Evolutionary conservation across 768 basidiomycete species (phyloP), one percentile per base, ranked within the genome.

Genomic region (Macrolepiota dolichaula): DNA sequence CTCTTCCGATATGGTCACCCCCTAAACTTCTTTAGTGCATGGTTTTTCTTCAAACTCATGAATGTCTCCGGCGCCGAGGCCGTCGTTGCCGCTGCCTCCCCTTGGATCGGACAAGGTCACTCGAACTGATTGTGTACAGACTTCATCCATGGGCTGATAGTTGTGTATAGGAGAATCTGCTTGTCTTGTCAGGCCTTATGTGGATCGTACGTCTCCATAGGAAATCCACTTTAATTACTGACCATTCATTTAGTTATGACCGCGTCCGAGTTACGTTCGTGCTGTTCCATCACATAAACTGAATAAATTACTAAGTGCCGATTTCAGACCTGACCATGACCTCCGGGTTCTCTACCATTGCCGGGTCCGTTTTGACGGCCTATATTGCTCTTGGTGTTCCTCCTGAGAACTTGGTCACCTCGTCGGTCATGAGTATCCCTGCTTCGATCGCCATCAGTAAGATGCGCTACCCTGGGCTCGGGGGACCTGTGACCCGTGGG

Each of bases 1-100:
- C 49, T 7, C 9, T 46, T 19, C 56, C 47, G 4, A 15, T 46
- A n/a, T 51, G 22, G n/a, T 35, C 25, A n/a, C 62, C 47, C 54
- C 37, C 32, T 49, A 35, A 60, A 9, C 15, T 4, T 29, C 10
- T 47, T 47, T 51, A 89, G 88, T 69, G 94, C 94, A 2, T 94
- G 91, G 92, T 83, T 96, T 76, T 96, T 96, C 82, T 94, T 92
- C 79, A 94, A 93, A 73, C 74, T 91, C 55, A 83, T 96, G 85
- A 87, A 91, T 64, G 84, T 96, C 36, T 95, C 94, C n/a, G 94
- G 95, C 61, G 94, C 93, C 3, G 94, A 96, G 70, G 94, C 94
- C 37, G 89, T 96, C 60, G 92, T 96, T 46, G 94, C 94, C 29
- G 87, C 94, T 52, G 88, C 93, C 15, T 94, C 93, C 0, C 94